A percentile compares a stretch with the other conserved stretches of the same genome.
Conservation (phyloP, 2,329 filamentous ascomycete genomes). For the Emmonsiellopsis sp. region DNA sequence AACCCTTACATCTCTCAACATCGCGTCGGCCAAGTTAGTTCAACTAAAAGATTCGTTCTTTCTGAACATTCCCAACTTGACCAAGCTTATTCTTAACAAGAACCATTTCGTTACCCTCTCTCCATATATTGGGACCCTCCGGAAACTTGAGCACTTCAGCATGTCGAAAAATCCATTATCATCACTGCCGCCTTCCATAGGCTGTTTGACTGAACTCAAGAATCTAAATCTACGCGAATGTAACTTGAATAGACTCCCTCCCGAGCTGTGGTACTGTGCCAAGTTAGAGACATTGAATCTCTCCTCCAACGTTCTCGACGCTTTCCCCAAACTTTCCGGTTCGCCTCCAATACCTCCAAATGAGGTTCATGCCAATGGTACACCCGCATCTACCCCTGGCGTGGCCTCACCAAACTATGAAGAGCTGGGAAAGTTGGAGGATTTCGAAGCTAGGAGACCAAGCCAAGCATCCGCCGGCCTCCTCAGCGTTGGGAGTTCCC, state of each 20-base stretch:
- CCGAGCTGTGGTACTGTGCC: conserved; percentile 93
- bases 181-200: conserved; percentile 77
- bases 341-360: conserved; percentile 55
- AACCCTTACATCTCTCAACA: conserved; percentile 74
- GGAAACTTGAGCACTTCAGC: conserved; percentile 80
- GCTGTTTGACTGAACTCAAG: conserved; percentile 73
- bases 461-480: conserved; percentile 75
- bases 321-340: conserved; percentile 71
- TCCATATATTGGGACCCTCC: conserved; percentile 71
- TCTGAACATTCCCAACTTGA: conserved; percentile 75
- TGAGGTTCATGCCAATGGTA: conserved; percentile 21
- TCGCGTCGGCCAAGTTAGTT: conserved; percentile 84
- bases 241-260: conserved; percentile 78
- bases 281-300: conserved; percentile 87
- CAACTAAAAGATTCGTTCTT: conserved; percentile 82
- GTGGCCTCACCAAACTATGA: conserved; percentile 64
- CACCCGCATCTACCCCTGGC: conserved; percentile 38
- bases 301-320: conserved; percentile 85
- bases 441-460: conserved; percentile 59
- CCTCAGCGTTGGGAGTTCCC: conserved; percentile 67
- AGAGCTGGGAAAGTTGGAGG: conserved; percentile 60
- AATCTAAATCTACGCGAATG: conserved; percentile 87
- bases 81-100: conserved; percentile 81
- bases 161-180: conserved; percentile 86
- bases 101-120: conserved; percentile 94